phyloP scores from a whole-genome alignment of 345 rosid genomes.

The Hibiscus syriacus region DNA sequence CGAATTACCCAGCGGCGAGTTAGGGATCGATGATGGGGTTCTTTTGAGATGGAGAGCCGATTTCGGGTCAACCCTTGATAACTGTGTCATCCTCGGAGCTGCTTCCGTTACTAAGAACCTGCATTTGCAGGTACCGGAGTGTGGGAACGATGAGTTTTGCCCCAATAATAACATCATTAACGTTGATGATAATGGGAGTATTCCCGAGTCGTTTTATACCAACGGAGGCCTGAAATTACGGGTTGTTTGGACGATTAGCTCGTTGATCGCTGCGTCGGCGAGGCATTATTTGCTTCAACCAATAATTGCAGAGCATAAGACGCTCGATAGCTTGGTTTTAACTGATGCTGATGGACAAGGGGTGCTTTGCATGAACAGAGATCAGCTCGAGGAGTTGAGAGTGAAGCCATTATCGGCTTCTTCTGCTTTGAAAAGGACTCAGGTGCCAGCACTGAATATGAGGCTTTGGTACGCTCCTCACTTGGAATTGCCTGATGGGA shows the following conservation, averaged over 20 bases:
- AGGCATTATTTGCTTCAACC: slow-evolving; percentile 88
- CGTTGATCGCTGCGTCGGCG: slow-evolving; percentile 90
- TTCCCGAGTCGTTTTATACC: slow-evolving; percentile 93
- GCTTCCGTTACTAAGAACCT: slow-evolving; percentile 42
- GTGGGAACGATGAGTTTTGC: slow-evolving; percentile 20
- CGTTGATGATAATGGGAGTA: slow-evolving; percentile 76
- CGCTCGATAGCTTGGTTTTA: slow-evolving; percentile 70
- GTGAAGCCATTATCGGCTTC: slow-evolving; percentile 89
- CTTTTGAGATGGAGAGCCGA: slow-evolving; percentile 89
- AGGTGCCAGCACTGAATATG: slow-evolving; percentile 90
- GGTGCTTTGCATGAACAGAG: slow-evolving; percentile 80
- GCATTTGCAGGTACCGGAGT: slow-evolving; percentile 15
- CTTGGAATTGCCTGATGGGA: slow-evolving; percentile 75
- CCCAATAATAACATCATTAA: not conserved
- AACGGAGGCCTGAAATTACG: slow-evolving; percentile 84
- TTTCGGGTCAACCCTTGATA: slow-evolving; percentile 88
- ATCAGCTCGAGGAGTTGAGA: slow-evolving; percentile 86
- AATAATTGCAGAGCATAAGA: slow-evolving; percentile 77
- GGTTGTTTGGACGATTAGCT: slow-evolving; percentile 97
- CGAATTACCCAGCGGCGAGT: slow-evolving; percentile 80
- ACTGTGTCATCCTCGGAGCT: slow-evolving; percentile 88
- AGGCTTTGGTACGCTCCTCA: slow-evolving; percentile 92
- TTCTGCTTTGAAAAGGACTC: slow-evolving; percentile 88
- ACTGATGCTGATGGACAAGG: slow-evolving; percentile 93
- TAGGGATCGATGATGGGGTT: slow-evolving; percentile 82